A percentile compares a stretch with the other conserved stretches of the same genome.
Evolutionary conservation across 306 rosid genomes (phyloP).

Genomic region (Cicer cuneatum): DNA sequence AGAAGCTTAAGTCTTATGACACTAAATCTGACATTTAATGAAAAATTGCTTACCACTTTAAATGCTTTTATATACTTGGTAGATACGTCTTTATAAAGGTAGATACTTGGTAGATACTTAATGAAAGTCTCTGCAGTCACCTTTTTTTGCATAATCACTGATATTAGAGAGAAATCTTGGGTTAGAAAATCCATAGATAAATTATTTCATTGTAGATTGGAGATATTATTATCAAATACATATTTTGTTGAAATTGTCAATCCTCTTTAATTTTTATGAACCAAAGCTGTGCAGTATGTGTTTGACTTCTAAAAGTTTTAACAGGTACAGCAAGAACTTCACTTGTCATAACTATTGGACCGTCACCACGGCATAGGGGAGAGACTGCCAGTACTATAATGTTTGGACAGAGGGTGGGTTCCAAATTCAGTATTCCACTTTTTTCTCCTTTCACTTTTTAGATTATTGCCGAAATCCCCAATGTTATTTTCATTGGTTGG

Average conservation of each 20-base stretch:
- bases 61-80: conserved; percentile 24
- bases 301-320: conserved; percentile 48
- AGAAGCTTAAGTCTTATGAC: conserved; percentile 21
- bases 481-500: conserved; percentile 36
- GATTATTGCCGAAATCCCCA: conserved; percentile 16
- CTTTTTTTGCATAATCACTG: conserved; percentile 20
- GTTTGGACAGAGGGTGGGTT: conserved; percentile 97
- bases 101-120: neutral
- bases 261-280: conserved; percentile 27
- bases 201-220: conserved; percentile 18
- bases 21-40: conserved; percentile 15
- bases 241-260: conserved; percentile 34
- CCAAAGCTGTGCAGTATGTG: conserved; percentile 29
- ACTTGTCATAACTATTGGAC: conserved; percentile 88
- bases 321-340: conserved; percentile 99
- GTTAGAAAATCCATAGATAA: conserved; percentile 20
- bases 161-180: conserved; percentile 18
- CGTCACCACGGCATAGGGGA: conserved; percentile 98
- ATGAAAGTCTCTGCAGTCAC: conserved; percentile 25
- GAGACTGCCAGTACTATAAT: conserved; percentile 96
- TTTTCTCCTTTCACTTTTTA: conserved; percentile 31
- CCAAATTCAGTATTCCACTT: conserved; percentile 32
- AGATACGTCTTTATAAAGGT: conserved; percentile 3
- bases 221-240: conserved; percentile 26
- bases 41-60: conserved; percentile 1